Conservation (phyloP, 2,329 filamentous ascomycete genomes). For the Pezizomycotina sp. region DNA sequence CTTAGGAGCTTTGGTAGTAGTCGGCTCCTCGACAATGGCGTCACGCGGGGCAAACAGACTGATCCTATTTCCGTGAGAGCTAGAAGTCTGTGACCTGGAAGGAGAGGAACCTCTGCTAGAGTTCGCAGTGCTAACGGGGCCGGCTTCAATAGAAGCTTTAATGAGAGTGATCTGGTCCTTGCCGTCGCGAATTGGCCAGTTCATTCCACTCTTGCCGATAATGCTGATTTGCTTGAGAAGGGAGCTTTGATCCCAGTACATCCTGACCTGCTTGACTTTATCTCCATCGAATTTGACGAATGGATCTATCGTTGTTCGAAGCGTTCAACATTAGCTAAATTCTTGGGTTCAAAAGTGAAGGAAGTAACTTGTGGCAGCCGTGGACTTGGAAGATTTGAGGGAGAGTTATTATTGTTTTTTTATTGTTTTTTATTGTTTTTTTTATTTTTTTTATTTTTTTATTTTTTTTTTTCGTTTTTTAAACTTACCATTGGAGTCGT, state of each 20-base stretch:
- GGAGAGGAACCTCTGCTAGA: conserved; percentile 2
- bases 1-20: conserved; percentile 26
- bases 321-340: conserved; percentile 3
- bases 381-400: conserved; percentile 4
- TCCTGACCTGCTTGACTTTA: conserved; percentile 73
- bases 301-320: conserved; percentile 45
- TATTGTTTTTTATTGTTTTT: too few relatives aligned
- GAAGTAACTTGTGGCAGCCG: conserved; percentile 3
- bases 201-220: conserved; percentile 74
- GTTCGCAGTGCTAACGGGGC: conserved; percentile 25
- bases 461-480: too few relatives aligned
- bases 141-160: conserved; percentile 40
- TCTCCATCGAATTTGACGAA: conserved; percentile 68
- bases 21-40: conserved; percentile 38
- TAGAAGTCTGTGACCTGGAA: conserved; percentile 31
- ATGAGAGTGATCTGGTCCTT: conserved; percentile 70
- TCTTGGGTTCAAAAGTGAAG: conserved; percentile 6
- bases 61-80: conserved; percentile 51
- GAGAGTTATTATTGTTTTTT: too few relatives aligned
- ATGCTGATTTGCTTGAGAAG: conserved; percentile 86
- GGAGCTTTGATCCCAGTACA: conserved; percentile 89
- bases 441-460: too few relatives aligned
- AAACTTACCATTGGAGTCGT: conserved; percentile 63
- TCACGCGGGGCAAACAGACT: conserved; percentile 59
- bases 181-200: conserved; percentile 87